Base-by-base conservation (phyloP, 208 protist species). In the Wallacemonas sp. region DNA sequence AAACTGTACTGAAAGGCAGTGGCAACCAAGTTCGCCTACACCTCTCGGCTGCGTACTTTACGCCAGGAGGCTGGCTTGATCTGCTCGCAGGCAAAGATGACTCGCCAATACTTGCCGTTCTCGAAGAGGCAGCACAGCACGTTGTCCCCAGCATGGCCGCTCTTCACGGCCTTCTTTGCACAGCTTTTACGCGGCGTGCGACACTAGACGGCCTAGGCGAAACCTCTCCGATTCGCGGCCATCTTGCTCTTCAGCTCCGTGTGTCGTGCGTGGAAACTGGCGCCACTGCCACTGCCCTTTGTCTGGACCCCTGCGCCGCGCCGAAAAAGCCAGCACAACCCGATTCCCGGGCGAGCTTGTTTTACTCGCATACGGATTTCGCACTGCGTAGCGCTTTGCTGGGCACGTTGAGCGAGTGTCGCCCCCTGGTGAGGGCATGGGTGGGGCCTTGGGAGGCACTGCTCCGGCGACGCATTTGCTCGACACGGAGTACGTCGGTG, bases 311-410 rank as follows among this genome's bases (percentile, higher is more conserved):
- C 17, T 14, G 30, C 17, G 0, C 51, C n/a, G 30, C 51, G 19
- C 17, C 5, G 17, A 19, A 21, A 26, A 19, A 49, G 17, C 17
- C 19, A 5, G 22, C 5, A 4, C 12, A 9, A 49, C 12, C 44
- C 5, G 44, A 49, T 22, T 4, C 17, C 9, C 19, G 24, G 4
- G 26, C 22, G 24, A 6, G 17, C 24, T 26, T 17, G 24, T 58
- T 58, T 19, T 39, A 58, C 51, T 3, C 51, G 34, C 51, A 58
- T 31, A 58, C 51, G 19, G 51, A 58, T 2, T 58, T 39, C 28
- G 51, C 26, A 31, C 15, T 39, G 11, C 51, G 51, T 1, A 39
- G 51, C 21, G 51, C 51, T 17, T 19, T 58, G 2, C 24, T 58
- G 6, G 51, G 51, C 26, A 34, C 24, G 11, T 31, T 58, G 12